phyloP scores from a whole-genome alignment of 495 filamentous ascomycete genomes.

The Xylaria nigripes region DNA sequence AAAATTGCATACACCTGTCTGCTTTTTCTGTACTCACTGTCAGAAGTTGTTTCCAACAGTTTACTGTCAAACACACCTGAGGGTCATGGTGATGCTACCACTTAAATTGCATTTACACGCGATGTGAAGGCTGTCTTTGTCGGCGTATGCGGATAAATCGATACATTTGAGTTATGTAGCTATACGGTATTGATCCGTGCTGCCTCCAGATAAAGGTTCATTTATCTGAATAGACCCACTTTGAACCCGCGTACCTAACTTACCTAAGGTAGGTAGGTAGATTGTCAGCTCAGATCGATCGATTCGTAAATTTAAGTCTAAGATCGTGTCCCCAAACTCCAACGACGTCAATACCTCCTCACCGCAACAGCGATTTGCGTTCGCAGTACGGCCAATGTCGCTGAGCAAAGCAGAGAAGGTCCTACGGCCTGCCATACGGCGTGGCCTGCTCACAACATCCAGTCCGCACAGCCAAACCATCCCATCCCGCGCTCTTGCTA shows the following conservation, averaged over 20 bases:
- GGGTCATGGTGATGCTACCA: no score
- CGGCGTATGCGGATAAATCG: no score
- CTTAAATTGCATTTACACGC: no score
- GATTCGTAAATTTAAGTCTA: not conserved
- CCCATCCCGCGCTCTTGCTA: constrained; percentile 12
- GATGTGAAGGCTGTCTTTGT: no score
- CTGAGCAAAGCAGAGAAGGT: constrained; percentile 8
- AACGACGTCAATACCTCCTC: not conserved
- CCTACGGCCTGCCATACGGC: constrained; percentile 6
- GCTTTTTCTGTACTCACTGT: no score
- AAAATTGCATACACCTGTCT: no score
- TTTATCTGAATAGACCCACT: no score
- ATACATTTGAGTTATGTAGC: not conserved
- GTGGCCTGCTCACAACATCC: constrained; percentile 1
- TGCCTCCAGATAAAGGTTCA: no score
- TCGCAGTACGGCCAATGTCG: constrained; percentile 9
- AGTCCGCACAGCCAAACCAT: constrained; percentile 12
- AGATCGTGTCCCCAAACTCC: not conserved
- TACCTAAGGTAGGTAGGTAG: not conserved
- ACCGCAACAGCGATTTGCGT: not conserved
- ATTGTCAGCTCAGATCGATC: not conserved
- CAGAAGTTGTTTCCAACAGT: no score
- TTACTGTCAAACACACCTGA: no score
- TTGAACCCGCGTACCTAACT: not conserved
- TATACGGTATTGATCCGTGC: not conserved